Base-by-base conservation (phyloP, 2,329 filamentous ascomycete species). In the Purpureocillium lavendulum region DNA sequence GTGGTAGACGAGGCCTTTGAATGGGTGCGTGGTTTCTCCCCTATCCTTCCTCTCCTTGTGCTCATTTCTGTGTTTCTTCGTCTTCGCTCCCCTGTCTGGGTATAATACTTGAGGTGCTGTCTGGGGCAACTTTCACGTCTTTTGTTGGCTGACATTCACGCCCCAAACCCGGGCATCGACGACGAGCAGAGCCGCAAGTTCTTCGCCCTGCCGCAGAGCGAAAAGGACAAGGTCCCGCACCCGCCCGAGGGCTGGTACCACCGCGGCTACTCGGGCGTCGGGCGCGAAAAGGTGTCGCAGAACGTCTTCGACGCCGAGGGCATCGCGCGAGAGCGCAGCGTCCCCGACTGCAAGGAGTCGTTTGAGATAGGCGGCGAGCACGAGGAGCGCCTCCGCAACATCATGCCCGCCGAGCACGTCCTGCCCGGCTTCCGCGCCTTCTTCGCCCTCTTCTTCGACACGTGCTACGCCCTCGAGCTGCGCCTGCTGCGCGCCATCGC, bases 401-500 rank as follows among this genome's bases (percentile, higher is more conserved):
- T 52, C 26, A 53, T 50, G 50, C 46, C 42, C 4, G 42, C 42
- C 7, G 47, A 44, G 7, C 41, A 46, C 2, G 34, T 53, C 32
- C 43, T 50, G 39, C 43, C 48, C 17, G 43, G 48, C 7, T 44
- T 52, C 33, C 44, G 43, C 5, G 41, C 41, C n/a, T 52, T 51
- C 38, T 49, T 49, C 16, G 30, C 77, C 36, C 58, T 62, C 1
- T 94, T 94, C 59, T 82, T 82, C 48, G 69, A 71, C 16, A 69
- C 69, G 38, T 89, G 84, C 60, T 85, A 87, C 57, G 56, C 64
- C 12, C 60, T 92, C 41, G 83, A 94, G 59, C 65, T 75, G 33
- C 67, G 85, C 46, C 71, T 89, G 24, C 87, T 90, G 81, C 71
- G 80, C 3, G 83, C 84, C 17, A 83, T 89, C 43, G 84, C 84